Conservation (phyloP, 495 filamentous ascomycete genomes). For the Podospora conica region DNA sequence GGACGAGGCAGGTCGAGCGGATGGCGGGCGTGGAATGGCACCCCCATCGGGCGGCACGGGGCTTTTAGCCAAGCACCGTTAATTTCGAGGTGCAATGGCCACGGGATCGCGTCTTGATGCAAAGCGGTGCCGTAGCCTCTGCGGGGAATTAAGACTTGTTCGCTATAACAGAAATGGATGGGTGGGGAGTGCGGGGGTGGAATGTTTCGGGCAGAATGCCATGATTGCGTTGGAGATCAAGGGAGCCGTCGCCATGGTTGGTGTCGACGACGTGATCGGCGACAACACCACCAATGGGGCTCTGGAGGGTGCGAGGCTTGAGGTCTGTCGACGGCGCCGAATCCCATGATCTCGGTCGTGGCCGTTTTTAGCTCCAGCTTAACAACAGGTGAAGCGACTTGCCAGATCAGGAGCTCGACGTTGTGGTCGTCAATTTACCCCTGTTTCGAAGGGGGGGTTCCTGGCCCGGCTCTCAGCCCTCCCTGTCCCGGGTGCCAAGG, state of each 20-base stretch:
- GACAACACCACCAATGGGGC: not conserved
- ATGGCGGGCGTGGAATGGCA: conserved; percentile 26
- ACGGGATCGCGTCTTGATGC: conserved; percentile 15
- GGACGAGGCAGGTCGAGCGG: conserved; percentile 27
- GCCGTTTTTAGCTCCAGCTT: not conserved
- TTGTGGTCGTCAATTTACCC: not conserved
- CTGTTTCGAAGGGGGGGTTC: not conserved
- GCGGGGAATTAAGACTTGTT: conserved; percentile 7
- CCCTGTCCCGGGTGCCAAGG: not conserved
- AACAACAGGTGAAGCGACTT: not conserved
- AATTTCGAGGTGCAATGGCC: conserved; percentile 20
- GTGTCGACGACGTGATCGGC: not conserved
- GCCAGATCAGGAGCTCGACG: not conserved
- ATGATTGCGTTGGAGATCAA: not conserved
- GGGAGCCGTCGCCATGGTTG: not conserved
- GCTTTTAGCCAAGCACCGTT: conserved; percentile 19
- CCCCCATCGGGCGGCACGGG: conserved; percentile 15
- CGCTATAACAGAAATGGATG: not conserved
- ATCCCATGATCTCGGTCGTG: not conserved
- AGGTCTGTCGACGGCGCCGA: not conserved
- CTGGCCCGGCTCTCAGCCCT: not conserved
- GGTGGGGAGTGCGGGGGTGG: conserved; percentile 1
- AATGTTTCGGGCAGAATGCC: conserved; percentile 1
- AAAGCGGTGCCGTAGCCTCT: conserved; percentile 13
- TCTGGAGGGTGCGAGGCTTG: not conserved